Evolutionary conservation across 1,284 basidiomycete genomes (phyloP), one percentile per base, ranked within the genome.

Genomic region (Ganoderma boninense): DNA sequence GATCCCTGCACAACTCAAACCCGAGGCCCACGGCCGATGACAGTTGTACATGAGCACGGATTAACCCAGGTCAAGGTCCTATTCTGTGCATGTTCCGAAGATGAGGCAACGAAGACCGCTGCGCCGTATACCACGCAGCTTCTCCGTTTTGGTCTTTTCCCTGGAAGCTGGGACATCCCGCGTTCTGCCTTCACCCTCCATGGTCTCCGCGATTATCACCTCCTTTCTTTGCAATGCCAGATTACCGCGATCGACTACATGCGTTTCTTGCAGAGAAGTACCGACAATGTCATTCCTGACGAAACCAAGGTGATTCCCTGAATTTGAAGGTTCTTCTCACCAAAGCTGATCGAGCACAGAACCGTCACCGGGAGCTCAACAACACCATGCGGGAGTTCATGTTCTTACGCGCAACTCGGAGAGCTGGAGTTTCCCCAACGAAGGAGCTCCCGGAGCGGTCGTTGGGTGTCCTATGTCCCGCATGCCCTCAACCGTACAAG

Each of bases 401-500:
- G 11, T 73, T 70, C 61, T 38, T 64, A 67, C 72, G 40, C 20
- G 64, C 13, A 6, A 64, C 67, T 4, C 57, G 59, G 16, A 54
- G 67, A 1, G 64, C 56, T 1, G 64, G 23, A 4, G 46, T 66
- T 1, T 44, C 54, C 23, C 64, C 70, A 1, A n/a, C 5, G 0
- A 11, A 3, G 2, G n/a, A 43, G 3, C 35, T 65, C 5, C 20
- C 10, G n/a, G 42, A 57, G 20, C 64, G 70, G 14, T n/a, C 23
- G 3, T 57, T 71, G 0, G 67, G 60, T 0, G n/a, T 63, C 1
- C 11, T 57, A 0, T 78, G 76, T 59, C 75, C 76, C 0, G 63
- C 73, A 0, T 77, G 76, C 60, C 77, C 77, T 1, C 77, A 78
- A 43, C 68, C 70, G 1, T 67, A 44, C 6, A 72, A 71, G 26